phyloP scores from a whole-genome alignment of 768 basidiomycete genomes.

The Russula olivacea region DNA sequence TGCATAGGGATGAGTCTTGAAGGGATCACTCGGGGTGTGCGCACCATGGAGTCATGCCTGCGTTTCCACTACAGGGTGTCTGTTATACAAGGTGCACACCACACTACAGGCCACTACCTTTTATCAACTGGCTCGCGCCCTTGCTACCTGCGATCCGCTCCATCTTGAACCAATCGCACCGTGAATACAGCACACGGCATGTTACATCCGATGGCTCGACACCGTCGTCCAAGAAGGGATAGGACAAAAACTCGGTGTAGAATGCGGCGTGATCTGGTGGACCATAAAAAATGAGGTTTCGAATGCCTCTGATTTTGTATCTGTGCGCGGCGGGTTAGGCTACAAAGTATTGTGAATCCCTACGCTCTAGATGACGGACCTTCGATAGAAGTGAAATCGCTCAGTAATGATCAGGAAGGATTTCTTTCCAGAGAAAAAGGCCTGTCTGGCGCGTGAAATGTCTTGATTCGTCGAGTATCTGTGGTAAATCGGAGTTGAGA shows the following conservation, averaged over 20 bases:
- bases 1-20: too few relatives aligned
- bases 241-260: slow-evolving; percentile 84
- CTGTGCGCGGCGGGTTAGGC: slow-evolving; percentile 35
- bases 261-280: slow-evolving; percentile 88
- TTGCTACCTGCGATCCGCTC: slow-evolving; percentile 73
- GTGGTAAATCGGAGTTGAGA: neutral
- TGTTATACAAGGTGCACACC: slow-evolving; percentile 2
- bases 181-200: slow-evolving; percentile 73
- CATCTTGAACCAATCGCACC: slow-evolving; percentile 82
- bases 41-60: neutral
- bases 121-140: slow-evolving; percentile 31
- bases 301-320: slow-evolving; percentile 89
- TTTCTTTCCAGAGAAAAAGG: slow-evolving; percentile 85
- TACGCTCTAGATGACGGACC: slow-evolving; percentile 40
- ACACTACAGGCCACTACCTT: slow-evolving; percentile 3
- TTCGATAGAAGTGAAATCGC: slow-evolving; percentile 96
- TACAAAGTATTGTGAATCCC: neutral
- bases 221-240: slow-evolving; percentile 84
- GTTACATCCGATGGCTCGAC: slow-evolving; percentile 87
- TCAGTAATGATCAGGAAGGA: slow-evolving; percentile 89
- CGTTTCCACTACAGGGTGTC: neutral
- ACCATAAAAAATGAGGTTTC: slow-evolving; percentile 89
- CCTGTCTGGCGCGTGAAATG: slow-evolving; percentile 86
- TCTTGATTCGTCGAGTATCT: slow-evolving; percentile 94
- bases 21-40: too few relatives aligned